These are phyloP conservation scores for Backusella luteola DNA, from an alignment of 192 early-diverging fungal genomes.

Conservation along the genomic window DNA sequence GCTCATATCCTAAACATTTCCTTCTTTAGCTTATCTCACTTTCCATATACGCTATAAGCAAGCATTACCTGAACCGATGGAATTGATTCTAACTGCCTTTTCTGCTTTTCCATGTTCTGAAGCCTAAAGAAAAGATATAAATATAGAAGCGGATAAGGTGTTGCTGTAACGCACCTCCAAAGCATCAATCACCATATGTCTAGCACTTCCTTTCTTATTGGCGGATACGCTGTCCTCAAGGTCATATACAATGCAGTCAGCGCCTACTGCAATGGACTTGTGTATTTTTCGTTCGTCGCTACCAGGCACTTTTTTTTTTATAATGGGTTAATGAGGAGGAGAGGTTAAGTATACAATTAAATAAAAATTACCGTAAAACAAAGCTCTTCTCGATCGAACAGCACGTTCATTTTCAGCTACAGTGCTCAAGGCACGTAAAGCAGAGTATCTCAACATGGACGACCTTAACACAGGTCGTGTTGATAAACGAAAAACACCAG, in stretches of 20 bases:
- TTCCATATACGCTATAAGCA: too few species aligned
- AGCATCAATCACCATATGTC: constrained; percentile 69
- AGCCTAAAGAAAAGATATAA: constrained; percentile 33
- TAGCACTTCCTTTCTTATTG: constrained; percentile 80
- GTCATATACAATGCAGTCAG: constrained; percentile 89
- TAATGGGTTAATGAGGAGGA: neutral
- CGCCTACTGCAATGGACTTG: constrained; percentile 63
- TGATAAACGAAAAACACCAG: constrained; percentile 3
- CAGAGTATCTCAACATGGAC: neutral
- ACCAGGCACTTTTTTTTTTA: constrained; percentile 59
- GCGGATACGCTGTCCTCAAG: constrained; percentile 88
- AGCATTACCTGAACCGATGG: constrained; percentile 67
- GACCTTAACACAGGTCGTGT: neutral
- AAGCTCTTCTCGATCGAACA: constrained; percentile 6
- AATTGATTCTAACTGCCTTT: constrained; percentile 89
- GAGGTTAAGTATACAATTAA: too few species aligned
- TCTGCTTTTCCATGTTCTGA: constrained; percentile 69
- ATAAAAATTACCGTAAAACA: constrained; percentile 8
- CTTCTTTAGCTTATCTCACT: neutral
- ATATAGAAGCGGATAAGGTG: neutral
- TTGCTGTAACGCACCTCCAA: constrained; percentile 39
- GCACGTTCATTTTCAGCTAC: neutral
- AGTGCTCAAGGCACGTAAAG: neutral
- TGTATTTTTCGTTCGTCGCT: constrained; percentile 88
- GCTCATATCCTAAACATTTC: constrained; percentile 52